A percentile compares a stretch with the other conserved stretches of the same genome.
phyloP scores from a whole-genome alignment of 2,329 filamentous ascomycete species.

The Aspergillus uvarum region DNA sequence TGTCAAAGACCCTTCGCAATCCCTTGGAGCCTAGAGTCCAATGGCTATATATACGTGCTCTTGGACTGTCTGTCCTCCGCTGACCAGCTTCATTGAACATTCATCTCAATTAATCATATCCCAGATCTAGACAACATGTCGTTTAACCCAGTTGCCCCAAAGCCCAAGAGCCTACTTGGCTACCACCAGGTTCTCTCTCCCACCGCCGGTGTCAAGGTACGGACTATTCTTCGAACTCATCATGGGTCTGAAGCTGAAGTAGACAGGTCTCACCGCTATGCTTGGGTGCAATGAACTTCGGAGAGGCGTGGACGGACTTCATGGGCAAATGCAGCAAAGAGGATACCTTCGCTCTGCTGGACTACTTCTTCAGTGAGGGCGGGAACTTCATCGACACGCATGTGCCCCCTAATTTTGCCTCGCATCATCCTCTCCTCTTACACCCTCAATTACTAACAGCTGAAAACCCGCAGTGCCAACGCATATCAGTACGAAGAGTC shows the following conservation, averaged over 20 bases:
- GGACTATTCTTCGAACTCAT: background rate
- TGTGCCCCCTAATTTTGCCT: too few species aligned
- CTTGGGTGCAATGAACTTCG: conserved; percentile 50
- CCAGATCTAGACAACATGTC: background rate
- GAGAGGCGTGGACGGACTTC: conserved; percentile 42
- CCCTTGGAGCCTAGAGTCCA: background rate
- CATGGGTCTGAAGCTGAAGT: background rate
- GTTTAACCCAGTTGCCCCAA: conserved; percentile 9
- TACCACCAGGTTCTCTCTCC: conserved; percentile 55
- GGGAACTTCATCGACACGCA: conserved; percentile 57
- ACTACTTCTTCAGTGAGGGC: conserved; percentile 51
- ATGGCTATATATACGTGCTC: background rate
- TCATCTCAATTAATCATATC: background rate
- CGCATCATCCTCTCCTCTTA: background rate
- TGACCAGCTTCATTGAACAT: background rate
- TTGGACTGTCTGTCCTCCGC: too few species aligned
- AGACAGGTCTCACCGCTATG: background rate
- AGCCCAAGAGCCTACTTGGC: conserved; percentile 41
- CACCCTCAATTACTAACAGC: too few species aligned
- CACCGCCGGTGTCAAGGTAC: conserved; percentile 52
- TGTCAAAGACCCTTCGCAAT: background rate
- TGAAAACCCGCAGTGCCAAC: conserved; percentile 38
- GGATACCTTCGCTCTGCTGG: conserved; percentile 50
- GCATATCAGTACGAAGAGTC: conserved; percentile 52
- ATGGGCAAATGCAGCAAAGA: conserved; percentile 50